phyloP scores from a whole-genome alignment of 2,329 filamentous ascomycete species.

The Venturia oleaginea region DNA sequence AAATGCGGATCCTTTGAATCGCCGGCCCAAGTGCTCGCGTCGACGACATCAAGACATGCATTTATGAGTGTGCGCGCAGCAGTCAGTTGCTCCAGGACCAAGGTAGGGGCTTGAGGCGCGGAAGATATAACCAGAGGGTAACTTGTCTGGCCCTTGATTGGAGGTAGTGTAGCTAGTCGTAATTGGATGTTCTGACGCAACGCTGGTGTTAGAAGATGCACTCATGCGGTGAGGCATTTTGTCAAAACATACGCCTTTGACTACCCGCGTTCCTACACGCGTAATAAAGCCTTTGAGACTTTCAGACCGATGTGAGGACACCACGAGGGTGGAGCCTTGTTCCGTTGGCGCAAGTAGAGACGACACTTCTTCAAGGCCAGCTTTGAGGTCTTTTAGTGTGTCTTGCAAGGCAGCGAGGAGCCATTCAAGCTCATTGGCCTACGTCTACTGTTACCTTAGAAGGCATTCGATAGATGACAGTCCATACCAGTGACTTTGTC shows the following conservation, averaged over 20 bases:
- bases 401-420: constrained; percentile 52
- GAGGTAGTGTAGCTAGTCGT: constrained; percentile 59
- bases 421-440: constrained; percentile 55
- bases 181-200: constrained; percentile 59
- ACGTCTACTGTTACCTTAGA: not conserved
- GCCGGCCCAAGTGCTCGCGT: constrained; percentile 64
- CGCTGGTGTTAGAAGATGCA: not conserved
- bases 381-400: constrained; percentile 51
- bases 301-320: constrained; percentile 81
- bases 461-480: not conserved
- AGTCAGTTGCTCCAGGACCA: constrained; percentile 61
- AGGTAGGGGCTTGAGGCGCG: constrained; percentile 44
- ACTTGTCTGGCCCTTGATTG: constrained; percentile 40
- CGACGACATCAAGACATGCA: constrained; percentile 72
- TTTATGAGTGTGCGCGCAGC: constrained; percentile 69
- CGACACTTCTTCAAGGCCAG: constrained; percentile 80
- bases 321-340: constrained; percentile 76
- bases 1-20: constrained; percentile 51
- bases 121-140: constrained; percentile 39
- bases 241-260: constrained; percentile 64
- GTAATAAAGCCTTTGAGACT: constrained; percentile 88
- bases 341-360: constrained; percentile 76
- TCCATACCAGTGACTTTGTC: constrained; percentile 41
- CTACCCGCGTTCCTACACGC: constrained; percentile 77
- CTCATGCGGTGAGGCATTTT: not conserved